phyloP scores from a whole-genome alignment of 2,329 filamentous ascomycete species.

The Eutypella sp. region DNA sequence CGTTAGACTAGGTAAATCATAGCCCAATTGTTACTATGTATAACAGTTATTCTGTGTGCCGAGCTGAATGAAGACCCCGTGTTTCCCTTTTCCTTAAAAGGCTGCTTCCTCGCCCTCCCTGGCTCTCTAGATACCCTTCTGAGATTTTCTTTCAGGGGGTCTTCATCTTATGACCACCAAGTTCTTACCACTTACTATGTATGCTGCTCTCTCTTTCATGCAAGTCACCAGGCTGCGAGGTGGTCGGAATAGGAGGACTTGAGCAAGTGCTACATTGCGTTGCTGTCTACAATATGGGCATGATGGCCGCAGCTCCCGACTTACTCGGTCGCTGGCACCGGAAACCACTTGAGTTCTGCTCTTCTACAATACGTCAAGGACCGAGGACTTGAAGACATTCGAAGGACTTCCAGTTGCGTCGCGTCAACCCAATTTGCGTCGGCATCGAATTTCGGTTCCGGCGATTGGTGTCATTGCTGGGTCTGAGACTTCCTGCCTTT shows the following conservation, averaged over 20 bases:
- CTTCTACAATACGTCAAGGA: conserved; percentile 23
- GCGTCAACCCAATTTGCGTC: conserved; percentile 15
- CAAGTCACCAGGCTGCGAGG: neutral
- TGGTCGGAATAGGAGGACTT: too few relatives aligned
- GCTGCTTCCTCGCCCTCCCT: neutral
- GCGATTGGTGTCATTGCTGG: conserved; percentile 11
- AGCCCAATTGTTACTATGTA: too few relatives aligned
- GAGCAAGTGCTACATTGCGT: neutral
- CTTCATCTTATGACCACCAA: neutral
- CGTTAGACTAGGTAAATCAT: neutral
- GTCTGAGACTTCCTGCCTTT: conserved; percentile 10
- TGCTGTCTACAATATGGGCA: neutral
- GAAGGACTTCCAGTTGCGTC: too few relatives aligned
- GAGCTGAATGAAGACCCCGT: neutral
- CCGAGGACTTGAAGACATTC: conserved; percentile 19
- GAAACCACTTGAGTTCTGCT: conserved; percentile 9
- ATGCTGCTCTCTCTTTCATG: neutral
- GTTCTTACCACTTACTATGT: too few relatives aligned
- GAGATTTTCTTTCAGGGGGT: neutral
- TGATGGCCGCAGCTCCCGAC: neutral
- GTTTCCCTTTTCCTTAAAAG: neutral
- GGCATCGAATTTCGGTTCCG: conserved; percentile 17
- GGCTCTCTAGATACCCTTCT: too few relatives aligned
- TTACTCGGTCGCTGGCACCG: conserved; percentile 2
- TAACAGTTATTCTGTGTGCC: neutral